A percentile compares a stretch with the other conserved stretches of the same genome.
Conservation (phyloP, 352 stramenopile genomes). For the Thalassiosira mediterranea region DNA sequence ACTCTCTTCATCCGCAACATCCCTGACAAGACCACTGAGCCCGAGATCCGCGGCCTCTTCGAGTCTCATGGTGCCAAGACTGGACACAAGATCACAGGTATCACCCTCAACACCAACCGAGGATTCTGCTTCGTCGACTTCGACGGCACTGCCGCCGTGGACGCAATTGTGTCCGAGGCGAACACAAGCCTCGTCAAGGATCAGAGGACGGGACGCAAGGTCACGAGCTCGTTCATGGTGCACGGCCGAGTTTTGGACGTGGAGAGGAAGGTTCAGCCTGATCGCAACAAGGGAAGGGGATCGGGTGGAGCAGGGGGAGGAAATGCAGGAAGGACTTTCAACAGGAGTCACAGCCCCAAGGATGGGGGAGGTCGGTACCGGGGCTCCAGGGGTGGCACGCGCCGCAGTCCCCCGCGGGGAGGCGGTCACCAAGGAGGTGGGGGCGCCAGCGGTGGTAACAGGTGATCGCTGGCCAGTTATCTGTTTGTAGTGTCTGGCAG, state of each 20-base stretch:
- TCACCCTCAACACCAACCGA: slow-evolving; percentile 68
- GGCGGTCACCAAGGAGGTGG: no score
- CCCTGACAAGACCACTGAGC: slow-evolving; percentile 66
- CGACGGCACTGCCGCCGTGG: slow-evolving; percentile 61
- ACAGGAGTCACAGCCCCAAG: slow-evolving; percentile 37
- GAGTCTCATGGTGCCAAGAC: slow-evolving; percentile 59
- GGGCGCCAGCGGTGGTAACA: no score
- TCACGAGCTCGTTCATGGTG: slow-evolving; percentile 63
- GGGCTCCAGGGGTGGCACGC: slow-evolving; percentile 41
- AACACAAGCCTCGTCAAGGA: slow-evolving; percentile 43
- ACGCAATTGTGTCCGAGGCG: slow-evolving; percentile 43
- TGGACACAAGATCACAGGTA: slow-evolving; percentile 69
- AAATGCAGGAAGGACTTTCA: slow-evolving; percentile 37
- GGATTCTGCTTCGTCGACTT: slow-evolving; percentile 81
- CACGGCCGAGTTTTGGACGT: slow-evolving; percentile 70
- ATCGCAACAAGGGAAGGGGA: slow-evolving; percentile 2
- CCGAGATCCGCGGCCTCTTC: slow-evolving; percentile 76
- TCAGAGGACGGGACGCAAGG: slow-evolving; percentile 43
- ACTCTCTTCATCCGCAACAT: slow-evolving; percentile 83
- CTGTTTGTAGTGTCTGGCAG: no score
- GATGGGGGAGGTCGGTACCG: slow-evolving; percentile 25
- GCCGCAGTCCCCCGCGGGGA: slow-evolving; percentile 40
- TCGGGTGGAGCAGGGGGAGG: slow-evolving; percentile 27
- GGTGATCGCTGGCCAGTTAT: no score
- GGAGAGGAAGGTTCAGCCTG: slow-evolving; percentile 58